Percentiles rank a stretch among this genome's conserved stretches.
Conservation (phyloP, 2,329 filamentous ascomycete species). For the Fusarium succisae region DNA sequence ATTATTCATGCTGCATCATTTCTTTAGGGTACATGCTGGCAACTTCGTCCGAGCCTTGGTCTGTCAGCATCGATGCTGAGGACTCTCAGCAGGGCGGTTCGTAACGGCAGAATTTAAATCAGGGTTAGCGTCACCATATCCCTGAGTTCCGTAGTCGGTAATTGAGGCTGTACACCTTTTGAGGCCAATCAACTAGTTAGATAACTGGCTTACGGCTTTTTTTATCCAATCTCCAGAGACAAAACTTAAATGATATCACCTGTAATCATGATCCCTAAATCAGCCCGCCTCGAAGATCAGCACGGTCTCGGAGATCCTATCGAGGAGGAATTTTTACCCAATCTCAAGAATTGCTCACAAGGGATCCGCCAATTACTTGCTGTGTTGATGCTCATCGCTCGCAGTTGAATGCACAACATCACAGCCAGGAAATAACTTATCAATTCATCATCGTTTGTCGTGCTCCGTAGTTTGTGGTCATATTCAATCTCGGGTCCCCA, state of each 20-base stretch:
- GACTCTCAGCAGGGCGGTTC: background rate
- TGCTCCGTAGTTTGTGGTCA: too few species aligned
- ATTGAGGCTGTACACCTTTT: too few species aligned
- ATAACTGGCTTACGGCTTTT: too few species aligned
- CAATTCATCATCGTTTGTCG: too few species aligned
- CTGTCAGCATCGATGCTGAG: background rate
- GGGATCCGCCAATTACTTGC: too few species aligned
- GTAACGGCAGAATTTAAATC: background rate
- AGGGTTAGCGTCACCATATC: background rate
- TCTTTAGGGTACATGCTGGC: accelerated
- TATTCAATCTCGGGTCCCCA: too few species aligned
- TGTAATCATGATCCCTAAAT: accelerated
- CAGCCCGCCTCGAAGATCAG: accelerated
- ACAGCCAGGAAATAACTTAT: too few species aligned
- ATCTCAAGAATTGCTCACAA: background rate
- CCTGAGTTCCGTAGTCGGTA: too few species aligned
- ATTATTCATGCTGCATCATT: background rate
- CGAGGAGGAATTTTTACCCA: background rate
- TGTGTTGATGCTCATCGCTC: too few species aligned
- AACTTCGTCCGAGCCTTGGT: background rate
- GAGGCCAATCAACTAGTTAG: accelerated
- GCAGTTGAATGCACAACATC: too few species aligned
- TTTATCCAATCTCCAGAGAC: too few species aligned
- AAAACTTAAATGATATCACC: background rate
- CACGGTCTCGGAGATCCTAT: background rate